These are phyloP conservation scores for Zanthoxylum bungeanum DNA, from an alignment of 345 rosid species.

Conservation along the genomic window DNA sequence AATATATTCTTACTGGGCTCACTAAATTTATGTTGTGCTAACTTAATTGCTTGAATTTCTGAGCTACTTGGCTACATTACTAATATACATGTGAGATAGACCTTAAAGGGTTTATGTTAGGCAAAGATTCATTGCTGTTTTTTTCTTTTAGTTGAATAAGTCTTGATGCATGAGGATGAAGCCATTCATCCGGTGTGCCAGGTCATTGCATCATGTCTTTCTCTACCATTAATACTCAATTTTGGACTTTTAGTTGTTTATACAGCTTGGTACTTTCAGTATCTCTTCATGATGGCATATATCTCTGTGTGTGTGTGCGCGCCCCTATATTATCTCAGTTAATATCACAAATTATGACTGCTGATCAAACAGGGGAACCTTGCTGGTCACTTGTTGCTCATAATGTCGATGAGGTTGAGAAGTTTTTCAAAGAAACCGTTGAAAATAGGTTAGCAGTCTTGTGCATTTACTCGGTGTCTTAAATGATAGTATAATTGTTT, in stretches of 20 bases:
- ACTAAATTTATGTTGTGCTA: not conserved
- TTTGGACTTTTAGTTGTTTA: not conserved
- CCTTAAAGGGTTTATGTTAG: not conserved
- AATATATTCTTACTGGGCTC: not conserved
- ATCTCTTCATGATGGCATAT: not conserved
- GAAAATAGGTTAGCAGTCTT: slow-evolving; percentile 69
- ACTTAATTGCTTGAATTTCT: not conserved
- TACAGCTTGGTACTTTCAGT: not conserved
- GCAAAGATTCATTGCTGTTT: not conserved
- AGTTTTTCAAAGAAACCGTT: slow-evolving; percentile 78
- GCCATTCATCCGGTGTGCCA: not conserved
- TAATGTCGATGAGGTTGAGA: slow-evolving; percentile 65
- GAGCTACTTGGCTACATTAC: not conserved
- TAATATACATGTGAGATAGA: not conserved
- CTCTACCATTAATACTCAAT: not conserved
- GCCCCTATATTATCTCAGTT: not conserved
- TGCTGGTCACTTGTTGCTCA: slow-evolving; percentile 67
- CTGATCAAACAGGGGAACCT: slow-evolving; percentile 67
- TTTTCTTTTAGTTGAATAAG: not conserved
- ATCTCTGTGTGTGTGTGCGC: no score
- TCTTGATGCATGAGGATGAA: not conserved
- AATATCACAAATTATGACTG: slow-evolving; percentile 8
- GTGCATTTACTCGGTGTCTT: slow-evolving; percentile 6
- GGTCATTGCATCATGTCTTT: not conserved
- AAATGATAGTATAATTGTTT: not conserved